Evolutionary conservation across 345 rosid species (phyloP), one percentile per base, ranked within the genome.

Genomic region (Xanthoceras sorbifolium): DNA sequence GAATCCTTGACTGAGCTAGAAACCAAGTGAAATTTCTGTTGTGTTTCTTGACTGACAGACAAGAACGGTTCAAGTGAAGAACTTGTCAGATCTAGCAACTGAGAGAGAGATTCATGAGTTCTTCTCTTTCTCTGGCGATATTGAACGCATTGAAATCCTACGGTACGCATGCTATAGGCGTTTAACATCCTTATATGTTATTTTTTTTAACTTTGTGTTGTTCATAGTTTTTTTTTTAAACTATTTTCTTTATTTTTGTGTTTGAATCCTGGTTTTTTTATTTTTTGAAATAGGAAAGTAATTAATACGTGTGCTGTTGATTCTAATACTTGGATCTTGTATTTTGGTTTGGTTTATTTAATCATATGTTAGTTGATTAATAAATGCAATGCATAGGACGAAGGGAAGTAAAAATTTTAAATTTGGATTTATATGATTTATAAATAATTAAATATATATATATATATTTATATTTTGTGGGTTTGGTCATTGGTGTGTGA

Each of bases 31-130:
- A n/a, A n/a, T 62, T 34, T 40, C 75, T 18, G 4, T 20, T 73
- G 18, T 63, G 17, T 44, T 68, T 55, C 17, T 44, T 0, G 22
- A 15, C n/a, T 64, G 42, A 65, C 44, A 87, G 90, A 87, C 94
- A 60, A 92, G 98, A 84, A 92, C 94, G 40, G 97, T 96, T 42
- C 86, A 88, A 82, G 99, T 96, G 64, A 83, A 83, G 85, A 82
- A 88, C 60, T 71, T 96, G 15, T 96, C 99, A 83, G 99, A 96
- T 96, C 98, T 96, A 85, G 97, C 97, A 0, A 92, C 84, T 20
- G 97, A 92, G 89, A 88, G 97, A n/a, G 99, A 96, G 91, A 88
- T 93, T 91, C 93, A 89, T 75, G 99, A 96, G 90, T 96, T 96
- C 83, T 96, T 96, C 90, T 96, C 99, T 52, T 93, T 92, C 80